phyloP scores from a whole-genome alignment of 2,329 filamentous ascomycete genomes.

The Penicillium concentricum region DNA sequence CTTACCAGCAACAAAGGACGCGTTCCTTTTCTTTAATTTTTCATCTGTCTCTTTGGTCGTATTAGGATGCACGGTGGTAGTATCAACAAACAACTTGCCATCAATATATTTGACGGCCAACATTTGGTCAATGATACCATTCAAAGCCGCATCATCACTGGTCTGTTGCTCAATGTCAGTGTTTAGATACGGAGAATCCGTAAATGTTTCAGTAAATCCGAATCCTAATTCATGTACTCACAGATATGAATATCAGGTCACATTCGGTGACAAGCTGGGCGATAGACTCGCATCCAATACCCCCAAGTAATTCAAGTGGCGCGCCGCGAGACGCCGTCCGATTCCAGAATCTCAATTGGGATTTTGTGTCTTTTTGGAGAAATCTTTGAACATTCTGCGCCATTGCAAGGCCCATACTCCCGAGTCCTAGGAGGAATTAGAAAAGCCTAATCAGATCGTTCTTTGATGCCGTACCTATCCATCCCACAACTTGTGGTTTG shows the following conservation, averaged over 20 bases:
- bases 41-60: slow-evolving; percentile 3
- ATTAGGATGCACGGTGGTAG: slow-evolving; percentile 14
- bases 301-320: slow-evolving; percentile 2
- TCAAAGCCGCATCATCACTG: slow-evolving; percentile 4
- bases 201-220: neutral
- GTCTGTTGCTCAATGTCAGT: neutral
- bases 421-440: slow-evolving; percentile 7
- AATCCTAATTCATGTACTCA: neutral
- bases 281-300: slow-evolving; percentile 6
- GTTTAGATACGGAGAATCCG: neutral
- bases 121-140: neutral
- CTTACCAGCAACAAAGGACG: slow-evolving; percentile 7
- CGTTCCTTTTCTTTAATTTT: neutral
- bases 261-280: slow-evolving; percentile 5
- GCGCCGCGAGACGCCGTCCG: slow-evolving; percentile 10
- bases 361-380: neutral
- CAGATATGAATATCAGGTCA: slow-evolving; percentile 14
- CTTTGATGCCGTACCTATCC: slow-evolving; percentile 7
- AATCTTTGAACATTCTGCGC: slow-evolving; percentile 8
- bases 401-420: slow-evolving; percentile 17
- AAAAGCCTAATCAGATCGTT: neutral
- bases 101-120: slow-evolving; percentile 3
- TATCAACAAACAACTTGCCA: slow-evolving; percentile 11
- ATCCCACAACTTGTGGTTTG: neutral
- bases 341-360: slow-evolving; percentile 10